Base-by-base conservation (phyloP, 495 filamentous ascomycete genomes). In the Aspergillus leporis region DNA sequence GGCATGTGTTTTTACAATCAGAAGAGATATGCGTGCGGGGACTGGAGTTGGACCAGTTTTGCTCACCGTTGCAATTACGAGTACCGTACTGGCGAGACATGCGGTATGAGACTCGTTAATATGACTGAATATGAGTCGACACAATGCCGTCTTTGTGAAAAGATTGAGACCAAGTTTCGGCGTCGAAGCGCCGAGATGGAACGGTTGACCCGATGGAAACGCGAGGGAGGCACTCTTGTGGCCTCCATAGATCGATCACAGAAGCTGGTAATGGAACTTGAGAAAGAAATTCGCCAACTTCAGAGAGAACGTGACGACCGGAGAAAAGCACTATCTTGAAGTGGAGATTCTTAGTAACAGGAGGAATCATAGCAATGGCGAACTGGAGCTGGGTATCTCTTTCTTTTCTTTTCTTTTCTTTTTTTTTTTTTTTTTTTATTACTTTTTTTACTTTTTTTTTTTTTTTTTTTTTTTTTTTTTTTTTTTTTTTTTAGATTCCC, bases 81-180 rank as follows among this genome's bases (percentile, higher is more conserved):
- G 68, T 97, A 98, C 79, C 91, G 95, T 66, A 97, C 89, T 51
- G 94, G 94, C 70, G 94, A 98, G 82, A 98, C 94, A 43, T 98
- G 94, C 77, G 94, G 94, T 66, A 92, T 97, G 81, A 94, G 89
- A 79, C 86, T 97, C 69, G 87, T 97, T 70, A 74, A 78, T 85
- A 85, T 78, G 72, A 87, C 76, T 85, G 90, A 71, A 67, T 82
- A 62, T 72, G 82, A 68, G 66, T 63, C 62, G 61, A 63, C 77
- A 51, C 84, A 85, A 64, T 97, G 93, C 78, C 88, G 87, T 64
- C 81, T 91, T 61, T 98, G 94, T 83, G 89, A 93, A 64, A 92
- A 94, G 76, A 89, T 96, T 68, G 86, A 91, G 63, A 93, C 91
- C 72, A 97, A 96, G 74, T 73, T 81, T 67, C 85, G 92, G 51